phyloP scores from a whole-genome alignment of 148 eudicot species.

The Camellia lanceoleosa region DNA sequence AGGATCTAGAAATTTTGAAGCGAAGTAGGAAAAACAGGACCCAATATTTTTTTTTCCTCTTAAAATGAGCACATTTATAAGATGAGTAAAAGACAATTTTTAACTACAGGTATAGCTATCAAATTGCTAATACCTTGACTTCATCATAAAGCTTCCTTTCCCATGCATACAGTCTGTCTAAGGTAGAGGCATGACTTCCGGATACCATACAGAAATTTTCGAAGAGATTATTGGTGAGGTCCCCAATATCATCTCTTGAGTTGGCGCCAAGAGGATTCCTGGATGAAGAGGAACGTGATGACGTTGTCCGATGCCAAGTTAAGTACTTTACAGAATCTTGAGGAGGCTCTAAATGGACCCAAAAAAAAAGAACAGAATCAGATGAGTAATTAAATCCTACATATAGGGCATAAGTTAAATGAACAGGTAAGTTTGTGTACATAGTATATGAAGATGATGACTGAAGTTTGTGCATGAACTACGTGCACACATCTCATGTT shows the following conservation, averaged over 20 bases:
- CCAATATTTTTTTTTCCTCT: neutral
- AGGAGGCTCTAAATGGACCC: constrained; percentile 51
- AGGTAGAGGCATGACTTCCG: constrained; percentile 92
- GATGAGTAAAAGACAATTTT: neutral
- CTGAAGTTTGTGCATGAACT: too few species aligned
- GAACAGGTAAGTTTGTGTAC: too few species aligned
- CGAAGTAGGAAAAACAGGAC: neutral
- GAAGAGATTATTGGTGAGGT: constrained; percentile 51
- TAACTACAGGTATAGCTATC: neutral
- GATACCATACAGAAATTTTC: constrained; percentile 70
- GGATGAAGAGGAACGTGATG: constrained; percentile 76
- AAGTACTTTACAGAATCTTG: constrained; percentile 69
- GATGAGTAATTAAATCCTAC: neutral
- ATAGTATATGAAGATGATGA: too few species aligned
- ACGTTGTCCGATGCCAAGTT: constrained; percentile 88
- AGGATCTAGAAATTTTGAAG: neutral
- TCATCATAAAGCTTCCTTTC: constrained; percentile 93
- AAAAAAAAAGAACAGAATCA: neutral
- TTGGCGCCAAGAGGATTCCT: constrained; percentile 61
- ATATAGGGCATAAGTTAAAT: too few species aligned
- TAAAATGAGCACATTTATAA: constrained; percentile 8
- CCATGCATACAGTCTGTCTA: constrained; percentile 92
- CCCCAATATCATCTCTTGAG: constrained; percentile 62
- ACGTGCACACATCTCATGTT: too few species aligned
- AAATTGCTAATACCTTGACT: constrained; percentile 66